Conservation (phyloP, 1,284 basidiomycete genomes). For the Moesziomyces sp. region DNA sequence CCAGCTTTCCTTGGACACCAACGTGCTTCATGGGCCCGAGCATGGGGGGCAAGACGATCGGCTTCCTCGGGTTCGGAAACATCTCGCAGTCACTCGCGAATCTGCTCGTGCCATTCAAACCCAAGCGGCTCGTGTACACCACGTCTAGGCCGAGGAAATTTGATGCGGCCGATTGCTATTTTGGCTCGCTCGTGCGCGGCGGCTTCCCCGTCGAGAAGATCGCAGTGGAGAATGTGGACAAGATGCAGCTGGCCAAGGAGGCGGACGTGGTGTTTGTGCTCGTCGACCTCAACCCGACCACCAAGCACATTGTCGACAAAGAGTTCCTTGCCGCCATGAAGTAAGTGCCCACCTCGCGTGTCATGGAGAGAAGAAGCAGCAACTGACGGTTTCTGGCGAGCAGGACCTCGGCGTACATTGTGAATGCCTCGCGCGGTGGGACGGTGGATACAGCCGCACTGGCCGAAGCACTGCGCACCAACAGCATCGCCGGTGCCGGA, state of each 20-base stretch:
- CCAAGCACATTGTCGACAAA: constrained; percentile 79
- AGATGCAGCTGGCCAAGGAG: constrained; percentile 30
- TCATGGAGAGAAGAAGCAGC: background rate
- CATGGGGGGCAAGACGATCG: constrained; percentile 74
- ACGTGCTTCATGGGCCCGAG: constrained; percentile 79
- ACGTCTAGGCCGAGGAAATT: constrained; percentile 51
- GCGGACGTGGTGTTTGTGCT: constrained; percentile 72
- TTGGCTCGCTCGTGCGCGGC: constrained; percentile 35
- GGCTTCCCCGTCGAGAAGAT: constrained; percentile 25
- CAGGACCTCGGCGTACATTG: constrained; percentile 47
- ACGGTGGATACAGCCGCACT: constrained; percentile 86
- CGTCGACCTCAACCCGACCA: constrained; percentile 79
- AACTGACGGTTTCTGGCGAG: background rate
- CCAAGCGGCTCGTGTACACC: constrained; percentile 45
- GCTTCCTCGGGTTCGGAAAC: constrained; percentile 93
- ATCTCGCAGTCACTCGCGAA: constrained; percentile 68
- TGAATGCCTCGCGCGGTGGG: constrained; percentile 70
- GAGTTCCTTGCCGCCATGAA: constrained; percentile 85
- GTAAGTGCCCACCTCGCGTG: constrained; percentile 68
- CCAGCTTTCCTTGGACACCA: constrained; percentile 78
- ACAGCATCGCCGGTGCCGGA: constrained; percentile 88
- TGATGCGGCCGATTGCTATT: constrained; percentile 32
- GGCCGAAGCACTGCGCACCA: constrained; percentile 78
- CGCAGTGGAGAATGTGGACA: constrained; percentile 49
- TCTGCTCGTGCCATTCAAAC: constrained; percentile 50